Evolutionary conservation across 78 protist species (phyloP), one percentile per base, ranked within the genome.

Genomic region (Tieghemostelium lacteum): DNA sequence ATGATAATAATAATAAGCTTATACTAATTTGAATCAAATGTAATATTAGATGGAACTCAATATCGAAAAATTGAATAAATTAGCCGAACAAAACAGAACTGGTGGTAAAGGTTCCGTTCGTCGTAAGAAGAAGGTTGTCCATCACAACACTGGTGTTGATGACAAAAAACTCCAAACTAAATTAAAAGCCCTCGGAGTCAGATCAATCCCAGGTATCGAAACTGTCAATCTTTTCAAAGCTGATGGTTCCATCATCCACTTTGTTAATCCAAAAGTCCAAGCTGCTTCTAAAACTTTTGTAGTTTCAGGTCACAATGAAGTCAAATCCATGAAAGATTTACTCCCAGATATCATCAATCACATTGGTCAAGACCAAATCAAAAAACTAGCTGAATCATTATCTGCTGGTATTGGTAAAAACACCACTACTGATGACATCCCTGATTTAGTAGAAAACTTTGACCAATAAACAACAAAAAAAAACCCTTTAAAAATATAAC

Each of bases 41-140:
- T n/a, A n/a, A n/a, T n/a, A n/a, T n/a, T n/a, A n/a, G n/a, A n/a
- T n/a, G n/a, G n/a, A n/a, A n/a, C n/a, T n/a, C n/a, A n/a, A n/a
- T 31, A 33, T 55, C 29, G 75, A 83, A 71, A 92, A 74, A 74
- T 92, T 92, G 60, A 31, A 75, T 40, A 75, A 49, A 58, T 65
- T 73, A 33, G 93, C 87, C 14, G 74, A 28, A 73, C 50, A 61
- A 39, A 92, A 86, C 16, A 93, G 97, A 54, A 96, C 95, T 6
- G 98, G 98, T 49, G 98, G 98, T 63, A 94, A 92, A 94, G 98
- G 98, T 63, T 72, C 98, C 12, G 88, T 83, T 20, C 94, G 98
- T 37, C 60, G 98, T 54, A 96, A 94, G 96, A 78, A 75, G 73
- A 85, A 80, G 87, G 85, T 65, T 22, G 61, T 50, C 64, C 87